Evolutionary conservation across 257 asterid species (phyloP), one percentile per base, ranked within the genome.

Genomic region (Hygrophila difformis): DNA sequence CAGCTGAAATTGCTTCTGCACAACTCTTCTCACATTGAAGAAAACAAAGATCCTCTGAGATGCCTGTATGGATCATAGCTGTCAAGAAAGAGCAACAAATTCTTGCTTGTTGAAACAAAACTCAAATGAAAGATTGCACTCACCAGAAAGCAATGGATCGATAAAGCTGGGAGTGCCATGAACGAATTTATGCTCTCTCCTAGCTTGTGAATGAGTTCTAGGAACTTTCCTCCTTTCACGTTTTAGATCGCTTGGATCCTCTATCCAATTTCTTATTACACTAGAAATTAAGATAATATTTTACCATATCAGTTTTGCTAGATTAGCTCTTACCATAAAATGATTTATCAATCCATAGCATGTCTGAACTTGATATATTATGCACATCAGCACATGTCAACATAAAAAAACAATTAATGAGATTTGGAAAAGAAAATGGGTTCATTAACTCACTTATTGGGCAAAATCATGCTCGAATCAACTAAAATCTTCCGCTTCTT

Each of bases 61-160:
- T 22, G 47, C 88, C 97, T 84, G 77, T 44, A 50, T 21, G 42
- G 34, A 23, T 62, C 45, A 62, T 31, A n/a, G n/a, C n/a, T 19
- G 44, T 40, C 39, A 29, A 34, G 22, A 47, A 53, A 44, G n/a
- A 43, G 44, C 53, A 43, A 51, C 21, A 8, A 35, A 55, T 49
- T 21, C 13, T 39, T 17, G 36, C 19, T 40, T 16, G 16, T 28
- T 58, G 49, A 51, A 56, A 26, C 45, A 41, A 22, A 41, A 44
- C 36, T 29, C 48, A 44, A 31, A 26, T 11, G 39, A 45, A 8
- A 39, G n/a, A 31, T 38, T 20, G 44, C 45, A 68, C 87, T 68
- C 70, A 75, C 97, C 57, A 20, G 83, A 66, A 62, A 77, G 49
- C 47, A 61, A 56, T 55, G 94, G 91, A 65, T 82, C 94, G 47